phyloP scores from a whole-genome alignment of 352 stramenopile species.

The Aphanomyces euteiches region DNA sequence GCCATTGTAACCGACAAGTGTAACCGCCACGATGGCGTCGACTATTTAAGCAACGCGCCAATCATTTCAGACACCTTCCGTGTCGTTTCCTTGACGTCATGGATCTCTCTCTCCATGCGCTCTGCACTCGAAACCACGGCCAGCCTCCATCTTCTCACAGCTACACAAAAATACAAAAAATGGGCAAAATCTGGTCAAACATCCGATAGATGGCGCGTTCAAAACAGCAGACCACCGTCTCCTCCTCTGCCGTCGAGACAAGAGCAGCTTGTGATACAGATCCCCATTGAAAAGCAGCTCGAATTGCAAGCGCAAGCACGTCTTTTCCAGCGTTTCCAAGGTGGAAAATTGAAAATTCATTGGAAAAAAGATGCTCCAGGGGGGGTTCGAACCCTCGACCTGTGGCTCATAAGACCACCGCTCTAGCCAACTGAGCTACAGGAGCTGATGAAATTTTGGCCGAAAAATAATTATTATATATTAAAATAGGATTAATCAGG shows the following conservation, averaged over 20 bases:
- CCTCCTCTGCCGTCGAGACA: neutral
- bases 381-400: conserved; percentile 61
- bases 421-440: conserved; percentile 73
- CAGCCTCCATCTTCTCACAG: too few relatives aligned
- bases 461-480: neutral
- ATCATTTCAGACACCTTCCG: too few relatives aligned
- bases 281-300: neutral
- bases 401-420: conserved; percentile 65
- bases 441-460: conserved; percentile 32
- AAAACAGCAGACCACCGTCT: too few relatives aligned
- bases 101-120: too few relatives aligned
- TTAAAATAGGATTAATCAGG: neutral
- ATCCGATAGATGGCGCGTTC: neutral
- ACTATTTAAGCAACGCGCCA: neutral
- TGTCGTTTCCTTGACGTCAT: too few relatives aligned
- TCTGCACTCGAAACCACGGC: too few relatives aligned
- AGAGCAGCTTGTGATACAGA: neutral
- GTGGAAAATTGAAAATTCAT: conserved; percentile 6
- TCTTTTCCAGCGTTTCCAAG: neutral
- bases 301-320: neutral
- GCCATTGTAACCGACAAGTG: neutral
- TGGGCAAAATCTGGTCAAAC: neutral
- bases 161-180: too few relatives aligned
- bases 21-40: neutral
- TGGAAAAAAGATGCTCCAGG: conserved; percentile 41